These are phyloP conservation scores for Cryptomeria japonica DNA, from an alignment of 75 land plant species.

Conservation along the genomic window DNA sequence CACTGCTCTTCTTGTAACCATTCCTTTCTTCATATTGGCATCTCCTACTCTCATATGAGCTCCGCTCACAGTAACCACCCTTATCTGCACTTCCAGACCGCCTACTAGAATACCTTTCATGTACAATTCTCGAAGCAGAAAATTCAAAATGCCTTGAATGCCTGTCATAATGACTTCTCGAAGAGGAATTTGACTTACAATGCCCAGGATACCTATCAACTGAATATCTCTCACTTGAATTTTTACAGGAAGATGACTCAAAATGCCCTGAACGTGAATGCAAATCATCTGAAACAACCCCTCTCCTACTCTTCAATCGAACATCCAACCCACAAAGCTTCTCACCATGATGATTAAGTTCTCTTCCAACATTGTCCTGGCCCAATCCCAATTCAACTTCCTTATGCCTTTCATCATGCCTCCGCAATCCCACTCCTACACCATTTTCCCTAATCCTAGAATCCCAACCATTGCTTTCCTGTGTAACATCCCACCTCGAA, in stretches of 20 bases:
- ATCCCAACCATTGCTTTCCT: conserved; percentile 16
- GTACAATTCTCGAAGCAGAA: conserved; percentile 20
- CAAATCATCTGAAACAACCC: conserved; percentile 27
- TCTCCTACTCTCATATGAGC: not conserved
- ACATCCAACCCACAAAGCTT: conserved; percentile 7
- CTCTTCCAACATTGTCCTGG: conserved; percentile 36
- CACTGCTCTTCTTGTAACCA: conserved; percentile 6
- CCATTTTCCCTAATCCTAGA: conserved; percentile 23
- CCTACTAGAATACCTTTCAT: conserved; percentile 26
- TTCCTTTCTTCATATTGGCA: conserved; percentile 28
- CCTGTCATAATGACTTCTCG: conserved; percentile 29
- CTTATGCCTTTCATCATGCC: conserved; percentile 33
- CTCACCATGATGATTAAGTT: conserved; percentile 20
- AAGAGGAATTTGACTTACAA: conserved; percentile 27
- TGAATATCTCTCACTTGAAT: conserved; percentile 28
- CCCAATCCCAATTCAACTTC: conserved; percentile 28
- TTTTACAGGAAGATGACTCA: conserved; percentile 23
- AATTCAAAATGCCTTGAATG: conserved; percentile 37
- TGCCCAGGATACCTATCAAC: conserved; percentile 26
- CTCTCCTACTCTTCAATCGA: conserved; percentile 36
- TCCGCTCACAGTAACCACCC: conserved; percentile 24
- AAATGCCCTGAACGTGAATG: conserved; percentile 17
- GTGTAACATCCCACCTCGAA: conserved; percentile 32
- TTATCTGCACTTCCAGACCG: not conserved
- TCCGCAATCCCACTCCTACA: conserved; percentile 23